Conservation (phyloP, 208 protist genomes). For the Sergeia podlipaevii region DNA sequence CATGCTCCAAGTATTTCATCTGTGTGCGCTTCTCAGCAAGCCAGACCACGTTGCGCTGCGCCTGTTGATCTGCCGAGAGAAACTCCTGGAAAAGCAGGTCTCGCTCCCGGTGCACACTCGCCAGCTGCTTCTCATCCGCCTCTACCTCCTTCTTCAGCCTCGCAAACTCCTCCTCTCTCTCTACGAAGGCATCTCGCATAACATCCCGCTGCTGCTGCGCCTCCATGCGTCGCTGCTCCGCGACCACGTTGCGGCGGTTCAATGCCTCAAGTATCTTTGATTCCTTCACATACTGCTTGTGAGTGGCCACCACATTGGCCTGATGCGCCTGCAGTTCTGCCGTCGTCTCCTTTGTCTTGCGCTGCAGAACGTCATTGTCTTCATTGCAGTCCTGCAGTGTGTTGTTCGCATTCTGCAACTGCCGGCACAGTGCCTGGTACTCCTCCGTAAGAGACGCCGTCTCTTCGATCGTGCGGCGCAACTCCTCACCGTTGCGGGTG, state of each 20-base stretch:
- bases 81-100: constrained; percentile 79
- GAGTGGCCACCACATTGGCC: constrained; percentile 29
- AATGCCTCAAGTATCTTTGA: constrained; percentile 67
- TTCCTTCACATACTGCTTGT: constrained; percentile 44
- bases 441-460: constrained; percentile 65
- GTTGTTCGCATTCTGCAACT: constrained; percentile 75
- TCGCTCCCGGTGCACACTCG: constrained; percentile 41
- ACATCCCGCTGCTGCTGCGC: constrained; percentile 39
- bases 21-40: constrained; percentile 80
- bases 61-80: constrained; percentile 44
- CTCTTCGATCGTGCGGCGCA: constrained; percentile 29
- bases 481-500: constrained; percentile 37
- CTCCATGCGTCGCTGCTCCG: constrained; percentile 53
- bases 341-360: constrained; percentile 45
- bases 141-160: constrained; percentile 24
- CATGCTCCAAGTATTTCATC: constrained; percentile 85
- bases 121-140: constrained; percentile 32
- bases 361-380: constrained; percentile 72
- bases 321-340: constrained; percentile 68
- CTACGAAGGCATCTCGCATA: constrained; percentile 31
- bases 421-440: constrained; percentile 71
- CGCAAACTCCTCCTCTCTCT: constrained; percentile 56
- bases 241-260: constrained; percentile 59
- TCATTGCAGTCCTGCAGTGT: constrained; percentile 90
- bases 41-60: constrained; percentile 67